A percentile compares a stretch with the other conserved stretches of the same genome.
Conservation (phyloP, 495 filamentous ascomycete genomes). For the Aspergillus sparsus region DNA sequence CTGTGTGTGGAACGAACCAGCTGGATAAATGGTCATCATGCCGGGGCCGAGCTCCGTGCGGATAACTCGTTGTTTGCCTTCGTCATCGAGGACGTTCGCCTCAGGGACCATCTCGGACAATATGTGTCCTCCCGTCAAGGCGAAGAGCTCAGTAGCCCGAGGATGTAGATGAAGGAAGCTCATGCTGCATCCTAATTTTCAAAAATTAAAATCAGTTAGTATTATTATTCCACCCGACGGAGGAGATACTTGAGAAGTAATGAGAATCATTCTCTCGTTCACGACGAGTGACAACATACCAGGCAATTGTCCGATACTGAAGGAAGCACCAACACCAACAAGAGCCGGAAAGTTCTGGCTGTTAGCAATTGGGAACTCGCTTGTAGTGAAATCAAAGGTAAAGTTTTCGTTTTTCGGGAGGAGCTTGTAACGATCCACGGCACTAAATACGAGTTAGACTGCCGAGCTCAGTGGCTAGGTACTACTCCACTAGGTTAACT, state of each 20-base stretch:
- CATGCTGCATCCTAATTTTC: constrained; percentile 45
- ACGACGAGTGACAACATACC: constrained; percentile 21
- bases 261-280: no score
- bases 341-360: constrained; percentile 28
- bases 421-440: constrained; percentile 40
- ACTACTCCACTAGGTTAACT: no score
- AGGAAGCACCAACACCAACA: constrained; percentile 20
- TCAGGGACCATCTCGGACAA: constrained; percentile 47
- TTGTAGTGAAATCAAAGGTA: constrained; percentile 45
- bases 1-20: constrained; percentile 50
- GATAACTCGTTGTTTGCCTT: constrained; percentile 32
- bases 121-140: constrained; percentile 39
- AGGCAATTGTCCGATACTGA: constrained; percentile 31
- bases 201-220: no score
- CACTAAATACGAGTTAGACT: constrained; percentile 16
- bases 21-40: constrained; percentile 52
- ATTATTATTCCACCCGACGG: no score
- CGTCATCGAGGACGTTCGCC: constrained; percentile 25
- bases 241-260: no score
- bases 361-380: constrained; percentile 20
- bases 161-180: constrained; percentile 45
- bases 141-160: constrained; percentile 47
- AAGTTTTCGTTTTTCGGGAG: constrained; percentile 41
- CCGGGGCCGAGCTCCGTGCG: constrained; percentile 35
- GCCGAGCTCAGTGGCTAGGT: not conserved